phyloP scores from a whole-genome alignment of 805 yeast genomes.

The Zygotorulaspora danielsina region DNA sequence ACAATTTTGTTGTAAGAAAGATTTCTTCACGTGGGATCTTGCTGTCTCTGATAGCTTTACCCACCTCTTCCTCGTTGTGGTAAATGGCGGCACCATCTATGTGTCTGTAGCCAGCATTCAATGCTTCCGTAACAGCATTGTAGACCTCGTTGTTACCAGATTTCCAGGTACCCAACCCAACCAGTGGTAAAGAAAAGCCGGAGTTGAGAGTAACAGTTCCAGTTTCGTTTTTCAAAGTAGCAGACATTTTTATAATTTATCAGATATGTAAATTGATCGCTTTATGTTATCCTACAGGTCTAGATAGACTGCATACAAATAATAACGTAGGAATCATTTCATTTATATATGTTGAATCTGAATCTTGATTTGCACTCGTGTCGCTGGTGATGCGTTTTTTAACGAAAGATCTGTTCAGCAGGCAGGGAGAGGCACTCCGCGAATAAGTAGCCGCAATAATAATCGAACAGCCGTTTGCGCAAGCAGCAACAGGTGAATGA shows the following conservation, averaged over 20 bases:
- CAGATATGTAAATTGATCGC: too few relatives aligned
- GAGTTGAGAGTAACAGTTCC: constrained; percentile 47
- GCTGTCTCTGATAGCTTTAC: constrained; percentile 50
- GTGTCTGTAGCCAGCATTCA: constrained; percentile 65
- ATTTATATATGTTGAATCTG: too few relatives aligned
- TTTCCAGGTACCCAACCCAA: constrained; percentile 75
- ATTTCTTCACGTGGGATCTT: constrained; percentile 62
- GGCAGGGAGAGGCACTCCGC: too few relatives aligned
- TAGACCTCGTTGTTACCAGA: constrained; percentile 52
- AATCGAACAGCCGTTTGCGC: too few relatives aligned
- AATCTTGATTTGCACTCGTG: too few relatives aligned
- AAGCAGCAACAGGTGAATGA: too few relatives aligned
- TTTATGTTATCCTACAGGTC: too few relatives aligned
- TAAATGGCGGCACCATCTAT: constrained; percentile 74
- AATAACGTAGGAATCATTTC: too few relatives aligned
- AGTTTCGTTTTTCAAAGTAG: constrained; percentile 20
- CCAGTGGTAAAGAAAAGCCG: constrained; percentile 58
- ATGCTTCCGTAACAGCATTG: constrained; percentile 55
- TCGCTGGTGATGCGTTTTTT: too few relatives aligned
- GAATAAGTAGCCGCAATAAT: too few relatives aligned
- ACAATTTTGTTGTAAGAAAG: constrained; percentile 68
- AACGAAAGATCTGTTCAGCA: too few relatives aligned
- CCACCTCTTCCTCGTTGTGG: constrained; percentile 62
- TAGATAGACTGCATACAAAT: too few relatives aligned
- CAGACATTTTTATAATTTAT: constrained; percentile 11